Conservation (phyloP, 2,329 filamentous ascomycete genomes). For the Fusarium sp. region DNA sequence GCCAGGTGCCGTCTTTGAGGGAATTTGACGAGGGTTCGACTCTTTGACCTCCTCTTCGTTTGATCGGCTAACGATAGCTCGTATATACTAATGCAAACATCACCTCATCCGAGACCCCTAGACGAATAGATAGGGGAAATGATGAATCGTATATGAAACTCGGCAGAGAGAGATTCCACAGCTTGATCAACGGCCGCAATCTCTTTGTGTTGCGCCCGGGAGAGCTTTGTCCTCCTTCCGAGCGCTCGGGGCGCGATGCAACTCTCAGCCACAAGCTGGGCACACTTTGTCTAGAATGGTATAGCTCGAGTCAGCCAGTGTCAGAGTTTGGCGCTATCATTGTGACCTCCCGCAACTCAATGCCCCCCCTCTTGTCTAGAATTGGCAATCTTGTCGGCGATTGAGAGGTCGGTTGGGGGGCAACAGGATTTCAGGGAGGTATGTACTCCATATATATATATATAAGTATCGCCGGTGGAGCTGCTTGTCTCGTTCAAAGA, state of each 20-base stretch:
- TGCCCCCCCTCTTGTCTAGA: not conserved
- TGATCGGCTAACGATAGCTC: not conserved
- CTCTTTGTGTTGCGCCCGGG: not conserved
- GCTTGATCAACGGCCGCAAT: not conserved
- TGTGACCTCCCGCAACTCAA: constrained; percentile 1
- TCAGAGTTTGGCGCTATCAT: constrained; percentile 1
- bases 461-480: not conserved
- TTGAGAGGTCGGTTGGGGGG: not conserved
- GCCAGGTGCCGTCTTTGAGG: not conserved
- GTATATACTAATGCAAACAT: not conserved
- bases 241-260: not conserved
- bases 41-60: not conserved
- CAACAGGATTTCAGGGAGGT: not conserved
- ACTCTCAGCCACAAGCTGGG: not conserved
- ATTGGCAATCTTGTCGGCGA: not conserved
- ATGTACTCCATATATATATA: not conserved
- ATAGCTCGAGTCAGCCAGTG: not conserved
- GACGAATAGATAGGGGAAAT: not conserved
- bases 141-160: not conserved
- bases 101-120: not conserved
- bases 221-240: not conserved
- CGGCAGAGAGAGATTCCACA: not conserved
- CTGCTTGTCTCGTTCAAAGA: not conserved
- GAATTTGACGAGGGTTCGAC: not conserved
- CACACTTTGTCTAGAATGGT: not conserved